These are phyloP conservation scores for Ascochyta viciae-villosae DNA, from an alignment of 2,329 filamentous ascomycete genomes.

Conservation along the genomic window DNA sequence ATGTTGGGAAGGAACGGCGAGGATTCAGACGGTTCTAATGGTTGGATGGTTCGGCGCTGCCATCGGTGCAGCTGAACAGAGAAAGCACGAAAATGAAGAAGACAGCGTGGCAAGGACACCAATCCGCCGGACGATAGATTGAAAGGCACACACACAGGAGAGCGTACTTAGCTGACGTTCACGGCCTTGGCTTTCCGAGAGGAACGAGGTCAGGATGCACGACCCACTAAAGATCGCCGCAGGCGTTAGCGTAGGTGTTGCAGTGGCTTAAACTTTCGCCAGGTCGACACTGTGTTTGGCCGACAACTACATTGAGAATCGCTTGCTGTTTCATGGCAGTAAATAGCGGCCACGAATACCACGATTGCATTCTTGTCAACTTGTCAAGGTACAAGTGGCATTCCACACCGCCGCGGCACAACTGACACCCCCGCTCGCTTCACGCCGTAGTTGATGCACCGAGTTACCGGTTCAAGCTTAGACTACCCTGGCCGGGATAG, in stretches of 20 bases:
- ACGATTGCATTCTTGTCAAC: not conserved
- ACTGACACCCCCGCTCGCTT: constrained; percentile 19
- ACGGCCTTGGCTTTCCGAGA: constrained; percentile 33
- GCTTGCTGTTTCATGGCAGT: too few species aligned
- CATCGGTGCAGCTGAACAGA: constrained; percentile 18
- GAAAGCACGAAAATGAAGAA: constrained; percentile 8
- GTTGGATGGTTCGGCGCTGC: constrained; percentile 21
- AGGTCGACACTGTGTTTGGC: not conserved
- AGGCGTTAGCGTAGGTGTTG: not conserved
- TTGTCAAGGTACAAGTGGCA: constrained; percentile 4
- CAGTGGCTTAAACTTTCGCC: not conserved
- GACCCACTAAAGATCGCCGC: constrained; percentile 23
- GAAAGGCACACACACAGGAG: constrained; percentile 22
- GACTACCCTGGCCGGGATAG: constrained; percentile 15
- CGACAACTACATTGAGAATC: too few species aligned
- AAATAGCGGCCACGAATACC: too few species aligned
- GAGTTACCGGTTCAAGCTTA: constrained; percentile 23
- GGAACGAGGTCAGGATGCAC: constrained; percentile 23
- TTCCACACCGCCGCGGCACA: constrained; percentile 4
- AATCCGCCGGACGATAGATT: constrained; percentile 13
- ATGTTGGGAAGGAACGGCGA: not conserved
- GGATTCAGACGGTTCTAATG: constrained; percentile 11
- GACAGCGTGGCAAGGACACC: constrained; percentile 8
- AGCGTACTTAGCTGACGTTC: constrained; percentile 20
- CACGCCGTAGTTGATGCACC: constrained; percentile 14